Conservation (phyloP, 1,284 basidiomycete genomes). For the Apiotrichum porosum region DNA sequence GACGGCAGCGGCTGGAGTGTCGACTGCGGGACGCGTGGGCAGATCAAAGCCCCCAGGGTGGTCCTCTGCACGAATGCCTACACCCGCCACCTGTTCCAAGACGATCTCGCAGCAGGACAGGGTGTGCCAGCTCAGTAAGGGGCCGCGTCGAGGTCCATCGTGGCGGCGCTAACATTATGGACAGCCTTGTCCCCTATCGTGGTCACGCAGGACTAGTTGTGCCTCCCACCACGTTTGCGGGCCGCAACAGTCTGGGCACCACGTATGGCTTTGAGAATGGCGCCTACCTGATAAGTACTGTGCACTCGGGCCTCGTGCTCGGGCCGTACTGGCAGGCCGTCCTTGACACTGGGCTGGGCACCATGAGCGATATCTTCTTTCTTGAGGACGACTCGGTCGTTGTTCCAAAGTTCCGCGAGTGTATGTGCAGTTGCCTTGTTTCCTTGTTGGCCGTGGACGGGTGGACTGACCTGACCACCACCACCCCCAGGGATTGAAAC, state of each 20-base stretch:
- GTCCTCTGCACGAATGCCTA: constrained; percentile 39
- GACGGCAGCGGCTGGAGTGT: constrained; percentile 14
- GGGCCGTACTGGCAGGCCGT: constrained; percentile 12
- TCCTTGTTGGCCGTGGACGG: too few relatives aligned
- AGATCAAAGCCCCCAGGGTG: constrained; percentile 25
- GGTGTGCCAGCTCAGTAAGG: too few relatives aligned
- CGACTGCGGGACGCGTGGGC: constrained; percentile 21
- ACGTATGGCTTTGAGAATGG: constrained; percentile 26
- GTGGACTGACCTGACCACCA: too few relatives aligned
- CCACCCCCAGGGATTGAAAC: too few relatives aligned
- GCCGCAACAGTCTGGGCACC: constrained; percentile 8
- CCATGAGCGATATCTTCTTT: background rate
- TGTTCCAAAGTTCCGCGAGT: background rate
- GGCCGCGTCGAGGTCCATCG: background rate
- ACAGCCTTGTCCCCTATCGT: constrained; percentile 25
- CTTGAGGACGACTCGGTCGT: constrained; percentile 13
- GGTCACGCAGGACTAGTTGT: constrained; percentile 29
- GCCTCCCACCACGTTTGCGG: constrained; percentile 20
- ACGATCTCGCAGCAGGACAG: too few relatives aligned
- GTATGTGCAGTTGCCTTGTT: too few relatives aligned
- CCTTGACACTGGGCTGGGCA: background rate
- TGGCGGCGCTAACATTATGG: background rate
- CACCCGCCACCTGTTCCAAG: constrained; percentile 30
- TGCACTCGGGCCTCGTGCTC: constrained; percentile 22
- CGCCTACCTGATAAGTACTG: constrained; percentile 27